A percentile compares a stretch with the other conserved stretches of the same genome.
Conservation (phyloP, 306 rosid genomes). For the Trifolium fragiferum region DNA sequence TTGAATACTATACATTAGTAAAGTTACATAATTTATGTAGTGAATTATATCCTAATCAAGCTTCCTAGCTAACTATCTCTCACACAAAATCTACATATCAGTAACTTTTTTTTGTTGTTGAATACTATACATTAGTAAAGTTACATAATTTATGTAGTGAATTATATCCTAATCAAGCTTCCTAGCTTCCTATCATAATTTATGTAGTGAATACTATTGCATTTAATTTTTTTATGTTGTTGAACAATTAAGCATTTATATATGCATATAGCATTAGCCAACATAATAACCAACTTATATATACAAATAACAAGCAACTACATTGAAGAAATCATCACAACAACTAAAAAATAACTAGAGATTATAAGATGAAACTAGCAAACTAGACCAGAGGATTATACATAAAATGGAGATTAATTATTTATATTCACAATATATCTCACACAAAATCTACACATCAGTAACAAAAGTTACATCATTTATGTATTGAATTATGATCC, state of each 20-base stretch:
- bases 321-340: background rate
- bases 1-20: background rate
- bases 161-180: constrained; percentile 24
- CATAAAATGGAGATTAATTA: background rate
- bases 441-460: constrained; percentile 35
- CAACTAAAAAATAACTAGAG: background rate
- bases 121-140: background rate
- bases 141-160: constrained; percentile 5
- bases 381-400: background rate
- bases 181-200: constrained; percentile 17
- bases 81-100: constrained; percentile 36
- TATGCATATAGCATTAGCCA: background rate
- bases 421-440: constrained; percentile 13
- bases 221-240: background rate
- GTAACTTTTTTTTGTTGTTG: background rate
- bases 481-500: constrained; percentile 1
- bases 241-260: background rate
- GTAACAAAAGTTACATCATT: constrained; percentile 23
- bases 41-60: constrained; percentile 20
- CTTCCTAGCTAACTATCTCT: constrained; percentile 21
- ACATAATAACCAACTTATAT: too few species aligned
- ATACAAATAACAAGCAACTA: too few species aligned
- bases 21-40: constrained; percentile 20
- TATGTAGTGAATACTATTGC: too few species aligned
- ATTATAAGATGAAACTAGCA: background rate